Conservation (phyloP, 257 asterid species). For the Nyctanthes arbortristis region DNA sequence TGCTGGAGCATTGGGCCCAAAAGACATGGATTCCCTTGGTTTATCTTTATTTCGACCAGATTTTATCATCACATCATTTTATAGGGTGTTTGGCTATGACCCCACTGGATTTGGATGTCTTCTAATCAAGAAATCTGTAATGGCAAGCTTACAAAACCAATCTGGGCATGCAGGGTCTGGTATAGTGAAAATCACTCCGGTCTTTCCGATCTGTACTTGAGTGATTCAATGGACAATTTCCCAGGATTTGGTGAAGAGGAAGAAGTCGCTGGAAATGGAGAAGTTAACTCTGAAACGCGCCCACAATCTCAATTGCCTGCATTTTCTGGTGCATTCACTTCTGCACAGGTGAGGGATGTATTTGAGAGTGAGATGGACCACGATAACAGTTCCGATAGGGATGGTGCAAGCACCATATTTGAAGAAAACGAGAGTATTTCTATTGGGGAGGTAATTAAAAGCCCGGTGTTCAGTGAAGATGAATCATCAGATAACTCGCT, state of each 20-base stretch:
- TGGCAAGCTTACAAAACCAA: constrained; percentile 87
- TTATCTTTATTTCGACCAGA: constrained; percentile 94
- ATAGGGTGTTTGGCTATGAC: constrained; percentile 93
- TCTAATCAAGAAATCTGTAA: constrained; percentile 90
- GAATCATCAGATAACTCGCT: constrained; percentile 93
- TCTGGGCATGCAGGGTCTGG: constrained; percentile 97
- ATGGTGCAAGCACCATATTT: constrained; percentile 90
- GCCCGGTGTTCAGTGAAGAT: constrained; percentile 96
- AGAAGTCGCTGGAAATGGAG: constrained; percentile 59
- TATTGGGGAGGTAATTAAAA: constrained; percentile 92
- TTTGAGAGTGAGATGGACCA: constrained; percentile 91
- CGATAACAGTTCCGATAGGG: constrained; percentile 85
- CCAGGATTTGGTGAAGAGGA: constrained; percentile 80
- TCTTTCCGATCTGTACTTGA: constrained; percentile 83
- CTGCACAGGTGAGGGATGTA: constrained; percentile 96
- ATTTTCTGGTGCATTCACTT: constrained; percentile 97
- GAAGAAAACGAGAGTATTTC: constrained; percentile 93
- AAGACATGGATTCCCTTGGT: constrained; percentile 99
- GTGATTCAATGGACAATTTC: constrained; percentile 90
- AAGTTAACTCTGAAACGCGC: constrained; percentile 51
- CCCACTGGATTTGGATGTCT: constrained; percentile 99
- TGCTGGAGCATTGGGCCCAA: constrained; percentile 98
- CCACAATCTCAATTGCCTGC: constrained; percentile 86
- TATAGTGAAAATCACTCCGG: constrained; percentile 86
- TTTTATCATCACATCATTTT: constrained; percentile 91